A percentile compares a stretch with the other conserved stretches of the same genome.
These are phyloP conservation scores for Oryza coarctata DNA, from an alignment of 176 grass and related monocot species.

Conservation along the genomic window DNA sequence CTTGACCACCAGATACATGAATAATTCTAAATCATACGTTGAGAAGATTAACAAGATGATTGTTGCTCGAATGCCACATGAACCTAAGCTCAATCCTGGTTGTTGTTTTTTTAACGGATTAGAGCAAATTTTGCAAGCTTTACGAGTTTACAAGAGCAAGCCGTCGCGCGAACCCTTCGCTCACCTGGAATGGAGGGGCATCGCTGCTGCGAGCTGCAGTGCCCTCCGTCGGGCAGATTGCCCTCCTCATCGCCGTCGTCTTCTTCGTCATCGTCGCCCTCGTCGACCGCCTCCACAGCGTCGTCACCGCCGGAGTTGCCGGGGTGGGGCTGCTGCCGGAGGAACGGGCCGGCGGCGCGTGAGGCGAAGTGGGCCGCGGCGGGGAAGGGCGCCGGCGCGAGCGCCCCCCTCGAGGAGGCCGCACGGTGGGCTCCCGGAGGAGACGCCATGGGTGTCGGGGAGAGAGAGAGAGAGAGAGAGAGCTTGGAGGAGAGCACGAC, in stretches of 20 bases:
- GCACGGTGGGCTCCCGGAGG: constrained; percentile 11
- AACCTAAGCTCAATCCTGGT: not conserved
- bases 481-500: too few relatives aligned
- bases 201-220: constrained; percentile 20
- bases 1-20: not conserved
- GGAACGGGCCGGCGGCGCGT: constrained; percentile 27
- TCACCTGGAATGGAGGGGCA: constrained; percentile 32
- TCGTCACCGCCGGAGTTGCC: constrained; percentile 27
- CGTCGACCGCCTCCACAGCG: constrained; percentile 38
- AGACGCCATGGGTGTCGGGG: constrained; percentile 32
- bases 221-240: not conserved
- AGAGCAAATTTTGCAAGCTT: not conserved
- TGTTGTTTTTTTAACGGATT: not conserved
- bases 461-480: too few relatives aligned
- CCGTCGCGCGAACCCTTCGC: constrained; percentile 15
- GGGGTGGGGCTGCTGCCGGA: constrained; percentile 17
- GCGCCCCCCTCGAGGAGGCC: constrained; percentile 24
- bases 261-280: constrained; percentile 14
- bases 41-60: not conserved
- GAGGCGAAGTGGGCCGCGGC: constrained; percentile 32
- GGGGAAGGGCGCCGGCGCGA: constrained; percentile 11
- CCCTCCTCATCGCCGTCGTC: constrained; percentile 33
- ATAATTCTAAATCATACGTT: not conserved
- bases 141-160: not conserved
- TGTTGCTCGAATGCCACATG: not conserved